Evolutionary conservation across 108 stramenopile genomes (phyloP), one percentile per base, ranked within the genome.

Genomic region (Nitzschia putrida): DNA sequence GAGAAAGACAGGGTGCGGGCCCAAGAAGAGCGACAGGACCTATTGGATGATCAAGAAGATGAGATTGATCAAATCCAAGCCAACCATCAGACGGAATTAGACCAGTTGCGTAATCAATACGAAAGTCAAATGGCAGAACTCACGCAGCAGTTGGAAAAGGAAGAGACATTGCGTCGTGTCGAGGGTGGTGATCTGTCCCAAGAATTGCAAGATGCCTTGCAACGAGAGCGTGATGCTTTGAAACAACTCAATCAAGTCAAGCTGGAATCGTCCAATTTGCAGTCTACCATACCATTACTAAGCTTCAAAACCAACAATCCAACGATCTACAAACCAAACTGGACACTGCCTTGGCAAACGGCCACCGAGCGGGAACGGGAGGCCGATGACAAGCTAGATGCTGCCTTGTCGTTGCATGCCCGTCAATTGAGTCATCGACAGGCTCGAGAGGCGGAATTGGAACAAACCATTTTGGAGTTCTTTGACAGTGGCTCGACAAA

Each of bases 391-490:
- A 83, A 83, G 41, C 70, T 94, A 21, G 89, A 91, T 78, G 82
- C 72, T 52, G 82, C 86, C 22, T 50, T 87, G 65, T 80, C 84
- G 39, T 47, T 83, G 52, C 89, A 94, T 71, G 79, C 88, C 4
- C 71, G 85, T 40, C 88, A 90, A 77, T 57, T 89, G 59, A 82
- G 70, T 18, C 79, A 86, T 64, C 70, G 88, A 38, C 83, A 83
- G 55, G 61, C 73, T 53, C 69, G 93, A 68, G 90, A 94, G 67
- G 76, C 83, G 10, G 90, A 91, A 73, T 64, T 94, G 65, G 93
- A 94, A 61, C 86, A 85, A 59, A 91, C 83, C 11, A 84, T 94
- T 24, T 79, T 85, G 24, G 87, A 90, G 53, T 77, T 90, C 90
- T 8, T 70, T 91, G 24, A 84, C 87, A 10, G 77, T 71, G 16